phyloP scores from a whole-genome alignment of 768 basidiomycete species.

The Mycena capillaripes region DNA sequence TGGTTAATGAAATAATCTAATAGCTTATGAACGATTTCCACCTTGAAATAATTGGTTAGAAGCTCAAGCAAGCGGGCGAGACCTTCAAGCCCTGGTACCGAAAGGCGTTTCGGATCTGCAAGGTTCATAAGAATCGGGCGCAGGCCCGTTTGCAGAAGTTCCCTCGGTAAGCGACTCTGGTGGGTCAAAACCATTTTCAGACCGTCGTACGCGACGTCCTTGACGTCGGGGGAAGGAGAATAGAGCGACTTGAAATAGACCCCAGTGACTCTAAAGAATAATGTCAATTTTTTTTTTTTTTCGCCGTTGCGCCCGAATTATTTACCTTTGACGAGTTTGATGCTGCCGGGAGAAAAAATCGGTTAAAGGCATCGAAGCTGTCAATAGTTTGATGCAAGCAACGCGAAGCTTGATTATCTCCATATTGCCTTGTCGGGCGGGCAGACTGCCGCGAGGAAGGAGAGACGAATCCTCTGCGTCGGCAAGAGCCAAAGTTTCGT shows the following conservation, averaged over 20 bases:
- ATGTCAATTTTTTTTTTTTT: neutral
- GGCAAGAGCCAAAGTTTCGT: conserved; percentile 94
- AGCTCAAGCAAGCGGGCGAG: conserved; percentile 94
- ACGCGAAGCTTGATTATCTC: conserved; percentile 93
- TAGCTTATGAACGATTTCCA: conserved; percentile 97
- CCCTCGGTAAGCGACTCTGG: conserved; percentile 94
- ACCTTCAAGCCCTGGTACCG: conserved; percentile 93
- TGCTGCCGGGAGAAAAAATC: conserved; percentile 92
- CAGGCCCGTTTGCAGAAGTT: conserved; percentile 93
- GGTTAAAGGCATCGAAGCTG: conserved; percentile 94
- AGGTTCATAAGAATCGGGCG: conserved; percentile 98
- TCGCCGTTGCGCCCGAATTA: conserved; percentile 25
- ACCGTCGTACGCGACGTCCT: conserved; percentile 95
- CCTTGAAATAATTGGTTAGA: conserved; percentile 99
- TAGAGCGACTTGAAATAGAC: conserved; percentile 99
- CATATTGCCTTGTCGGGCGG: conserved; percentile 77
- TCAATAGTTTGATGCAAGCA: conserved; percentile 92
- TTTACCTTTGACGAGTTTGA: conserved; percentile 88
- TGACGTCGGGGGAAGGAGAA: conserved; percentile 90
- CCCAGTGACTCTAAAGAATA: conserved; percentile 79
- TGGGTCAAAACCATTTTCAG: conserved; percentile 90
- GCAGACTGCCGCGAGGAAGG: conserved; percentile 73
- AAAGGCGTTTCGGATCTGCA: conserved; percentile 94
- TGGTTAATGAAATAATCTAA: conserved; percentile 99
- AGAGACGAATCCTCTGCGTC: conserved; percentile 95